These are phyloP conservation scores for Trifolium dubium DNA, from an alignment of 306 rosid genomes.

Conservation along the genomic window DNA sequence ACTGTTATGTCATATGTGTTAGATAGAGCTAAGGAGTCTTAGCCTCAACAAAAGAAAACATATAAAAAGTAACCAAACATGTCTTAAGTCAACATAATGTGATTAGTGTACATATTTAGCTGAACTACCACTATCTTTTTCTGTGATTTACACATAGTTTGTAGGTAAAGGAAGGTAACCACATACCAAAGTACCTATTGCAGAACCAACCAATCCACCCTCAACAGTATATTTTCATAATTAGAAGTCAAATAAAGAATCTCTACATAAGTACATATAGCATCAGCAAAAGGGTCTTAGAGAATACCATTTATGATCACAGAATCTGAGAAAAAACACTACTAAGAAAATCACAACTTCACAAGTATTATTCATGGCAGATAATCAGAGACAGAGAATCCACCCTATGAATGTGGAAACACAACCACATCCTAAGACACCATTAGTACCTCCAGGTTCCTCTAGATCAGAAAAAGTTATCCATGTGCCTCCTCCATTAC, in stretches of 20 bases:
- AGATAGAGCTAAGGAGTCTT: neutral
- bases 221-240: constrained; percentile 13
- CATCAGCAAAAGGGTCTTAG: neutral
- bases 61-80: constrained; percentile 5
- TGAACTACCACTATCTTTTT: constrained; percentile 51
- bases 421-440: constrained; percentile 43
- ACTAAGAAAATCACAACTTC: constrained; percentile 3
- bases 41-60: constrained; percentile 11
- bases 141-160: constrained; percentile 8
- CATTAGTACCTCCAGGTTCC: constrained; percentile 48
- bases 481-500: constrained; percentile 43
- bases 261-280: neutral
- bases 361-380: constrained; percentile 54
- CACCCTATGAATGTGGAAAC: constrained; percentile 66
- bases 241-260: constrained; percentile 43
- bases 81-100: constrained; percentile 24
- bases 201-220: constrained; percentile 24
- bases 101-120: constrained; percentile 43
- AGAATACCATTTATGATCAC: neutral
- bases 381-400: constrained; percentile 64
- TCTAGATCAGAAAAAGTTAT: constrained; percentile 50
- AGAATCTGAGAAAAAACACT: constrained; percentile 16
- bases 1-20: constrained; percentile 6
- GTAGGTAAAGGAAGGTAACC: constrained; percentile 69
- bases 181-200: constrained; percentile 35